Percentiles rank a stretch among this genome's conserved stretches.
Evolutionary conservation across 768 basidiomycete genomes (phyloP).

Genomic region (Amanita polypyramis): DNA sequence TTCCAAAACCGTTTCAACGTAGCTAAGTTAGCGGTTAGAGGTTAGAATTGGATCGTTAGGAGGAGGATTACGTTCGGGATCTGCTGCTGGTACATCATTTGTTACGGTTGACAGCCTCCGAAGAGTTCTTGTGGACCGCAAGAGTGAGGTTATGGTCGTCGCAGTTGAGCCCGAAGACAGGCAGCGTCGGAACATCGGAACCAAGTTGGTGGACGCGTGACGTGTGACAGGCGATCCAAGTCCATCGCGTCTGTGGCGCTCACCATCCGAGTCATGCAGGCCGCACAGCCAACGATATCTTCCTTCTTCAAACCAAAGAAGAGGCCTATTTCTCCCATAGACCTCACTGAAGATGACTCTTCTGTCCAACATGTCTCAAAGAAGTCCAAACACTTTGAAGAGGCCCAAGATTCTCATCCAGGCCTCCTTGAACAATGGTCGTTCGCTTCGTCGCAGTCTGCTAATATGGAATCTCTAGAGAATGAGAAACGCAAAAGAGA

Average conservation of each 20-base stretch:
- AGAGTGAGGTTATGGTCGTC: conserved; percentile 5
- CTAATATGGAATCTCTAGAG: not conserved
- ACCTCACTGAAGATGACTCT: conserved; percentile 38
- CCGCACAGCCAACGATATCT: conserved; percentile 29
- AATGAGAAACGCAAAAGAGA: conserved; percentile 5
- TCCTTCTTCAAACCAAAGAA: conserved; percentile 27
- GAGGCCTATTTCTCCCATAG: conserved; percentile 31
- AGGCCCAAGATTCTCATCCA: conserved; percentile 8
- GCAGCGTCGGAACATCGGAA: conserved; percentile 3
- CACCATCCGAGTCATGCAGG: conserved; percentile 19
- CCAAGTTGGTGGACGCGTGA: not conserved
- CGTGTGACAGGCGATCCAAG: not conserved
- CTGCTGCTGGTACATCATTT: conserved; percentile 40
- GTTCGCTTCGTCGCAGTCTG: conserved; percentile 9
- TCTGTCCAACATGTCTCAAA: conserved; percentile 19
- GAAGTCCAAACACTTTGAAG: conserved; percentile 15
- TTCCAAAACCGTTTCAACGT: conserved; percentile 94
- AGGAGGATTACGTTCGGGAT: conserved; percentile 45
- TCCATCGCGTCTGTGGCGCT: conserved; percentile 1
- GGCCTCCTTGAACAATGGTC: conserved; percentile 13
- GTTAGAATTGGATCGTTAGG: not conserved
- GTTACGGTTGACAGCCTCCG: conserved; percentile 11
- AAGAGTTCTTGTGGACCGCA: not conserved
- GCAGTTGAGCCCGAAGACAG: conserved; percentile 6
- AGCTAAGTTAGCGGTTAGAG: conserved; percentile 29